Evolutionary conservation across 2,329 filamentous ascomycete genomes (phyloP).

Genomic region (Periconia sp.): DNA sequence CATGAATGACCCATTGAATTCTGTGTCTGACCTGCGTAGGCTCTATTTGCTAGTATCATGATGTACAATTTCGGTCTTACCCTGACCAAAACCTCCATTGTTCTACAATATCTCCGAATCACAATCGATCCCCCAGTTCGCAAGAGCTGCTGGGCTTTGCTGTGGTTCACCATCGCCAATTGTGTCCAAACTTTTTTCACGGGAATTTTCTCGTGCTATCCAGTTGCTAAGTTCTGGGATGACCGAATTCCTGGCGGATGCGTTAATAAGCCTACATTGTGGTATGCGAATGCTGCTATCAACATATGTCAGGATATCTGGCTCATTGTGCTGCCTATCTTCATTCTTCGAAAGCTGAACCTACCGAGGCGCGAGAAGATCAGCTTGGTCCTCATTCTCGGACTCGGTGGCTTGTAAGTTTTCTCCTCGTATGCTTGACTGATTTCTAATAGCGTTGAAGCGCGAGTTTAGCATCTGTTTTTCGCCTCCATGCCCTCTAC

Average conservation of each 20-base stretch:
- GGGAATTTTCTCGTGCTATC: slow-evolving; percentile 18
- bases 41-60: slow-evolving; percentile 23
- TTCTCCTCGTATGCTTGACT: not conserved
- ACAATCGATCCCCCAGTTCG: slow-evolving; percentile 12
- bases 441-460: slow-evolving; percentile 8
- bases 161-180: slow-evolving; percentile 11
- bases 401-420: slow-evolving; percentile 40
- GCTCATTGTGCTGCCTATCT: slow-evolving; percentile 21
- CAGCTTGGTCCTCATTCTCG: slow-evolving; percentile 34
- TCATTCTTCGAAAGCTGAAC: slow-evolving; percentile 26
- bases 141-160: slow-evolving; percentile 10
- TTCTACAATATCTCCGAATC: slow-evolving; percentile 24
- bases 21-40: no score
- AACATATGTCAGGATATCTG: slow-evolving; percentile 21
- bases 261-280: slow-evolving; percentile 19
- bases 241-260: slow-evolving; percentile 18
- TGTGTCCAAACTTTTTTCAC: slow-evolving; percentile 17
- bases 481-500: slow-evolving; percentile 25
- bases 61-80: slow-evolving; percentile 22
- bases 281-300: slow-evolving; percentile 23
- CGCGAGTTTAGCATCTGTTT: slow-evolving; percentile 24
- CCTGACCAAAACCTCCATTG: slow-evolving; percentile 19
- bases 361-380: slow-evolving; percentile 33
- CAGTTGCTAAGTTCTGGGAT: slow-evolving; percentile 26
- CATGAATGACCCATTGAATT: not conserved